Conservation (phyloP, 805 yeast genomes). For the Sungouiella thailandica region DNA sequence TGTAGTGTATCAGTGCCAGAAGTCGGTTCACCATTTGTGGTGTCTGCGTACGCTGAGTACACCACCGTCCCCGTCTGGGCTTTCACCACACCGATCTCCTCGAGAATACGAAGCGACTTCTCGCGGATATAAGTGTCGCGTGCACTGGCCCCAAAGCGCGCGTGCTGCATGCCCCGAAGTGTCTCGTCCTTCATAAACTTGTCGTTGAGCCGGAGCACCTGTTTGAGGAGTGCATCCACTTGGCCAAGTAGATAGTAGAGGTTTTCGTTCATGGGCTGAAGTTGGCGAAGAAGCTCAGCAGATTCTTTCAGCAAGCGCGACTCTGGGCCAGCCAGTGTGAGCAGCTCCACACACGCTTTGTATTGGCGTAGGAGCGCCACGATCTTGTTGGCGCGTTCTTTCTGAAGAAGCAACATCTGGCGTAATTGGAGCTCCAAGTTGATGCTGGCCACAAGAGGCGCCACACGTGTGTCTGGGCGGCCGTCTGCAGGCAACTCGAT, state of each 20-base stretch:
- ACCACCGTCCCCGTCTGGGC: slow-evolving; percentile 2
- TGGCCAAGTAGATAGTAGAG: slow-evolving; percentile 41
- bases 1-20: no score
- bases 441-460: slow-evolving; percentile 32
- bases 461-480: slow-evolving; percentile 14
- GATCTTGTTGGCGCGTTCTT: slow-evolving; percentile 35
- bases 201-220: slow-evolving; percentile 21
- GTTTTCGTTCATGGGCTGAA: slow-evolving; percentile 45
- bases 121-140: slow-evolving; percentile 39
- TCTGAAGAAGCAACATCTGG: slow-evolving; percentile 34
- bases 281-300: slow-evolving; percentile 22
- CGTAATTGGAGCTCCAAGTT: slow-evolving; percentile 41
- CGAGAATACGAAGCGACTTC: slow-evolving; percentile 20
- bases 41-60: slow-evolving; percentile 3
- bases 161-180: slow-evolving; percentile 16
- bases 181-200: slow-evolving; percentile 21
- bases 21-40: not conserved
- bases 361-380: slow-evolving; percentile 27
- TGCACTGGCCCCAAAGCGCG: slow-evolving; percentile 22
- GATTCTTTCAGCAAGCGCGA: slow-evolving; percentile 18
- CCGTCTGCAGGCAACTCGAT: slow-evolving; percentile 17
- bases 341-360: slow-evolving; percentile 20
- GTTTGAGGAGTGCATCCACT: slow-evolving; percentile 32
- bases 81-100: slow-evolving; percentile 7
- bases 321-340: slow-evolving; percentile 12